Evolutionary conservation across 192 early-diverging fungal species (phyloP), one percentile per base, ranked within the genome.

Genomic region (Gaertneriomyces semiglobifer): DNA sequence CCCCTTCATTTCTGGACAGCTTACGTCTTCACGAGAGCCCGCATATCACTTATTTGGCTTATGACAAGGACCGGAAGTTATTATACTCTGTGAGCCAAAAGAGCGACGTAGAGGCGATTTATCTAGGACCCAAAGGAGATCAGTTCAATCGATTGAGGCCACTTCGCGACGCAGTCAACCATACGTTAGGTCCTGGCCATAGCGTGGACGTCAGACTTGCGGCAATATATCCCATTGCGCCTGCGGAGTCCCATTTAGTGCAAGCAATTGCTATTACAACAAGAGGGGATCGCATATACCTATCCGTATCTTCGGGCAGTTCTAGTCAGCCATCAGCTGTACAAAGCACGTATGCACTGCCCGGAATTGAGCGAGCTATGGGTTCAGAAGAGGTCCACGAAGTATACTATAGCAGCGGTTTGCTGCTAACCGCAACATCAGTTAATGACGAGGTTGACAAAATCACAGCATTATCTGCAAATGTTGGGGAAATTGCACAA

Each of bases 231-330:
- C 58, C 66, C 47, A 16, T 68, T 12, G 71, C 73, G 7, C 60
- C 65, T 20, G 25, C 69, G 8, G 63, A 77, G 52, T 70, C 75
- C 12, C 72, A 60, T 51, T 60, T 65, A 44, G 61, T 94, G 50
- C 79, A 86, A 47, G 72, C 93, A n/a, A 83, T 98, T 7, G 91
- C 88, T 4, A 69, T 95, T 47, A 92, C 92, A 1, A 77, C 89
- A 50, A 84, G 85, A 10, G 92, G 81, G 66, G 52, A 70, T 60
- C 63, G 66, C 20, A 19, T 72, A n/a, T 72, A 53, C 43, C 63
- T 73, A 46, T 52, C 50, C 4, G 19, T 44, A 33, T 51, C 60
- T 43, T 10, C 42, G 7, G n/a, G 18, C 12, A 10, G 2, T 11
- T 14, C 33, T 4, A 57, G 5, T 57, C 20, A 74, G 45, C 88